phyloP scores from a whole-genome alignment of 2,329 filamentous ascomycete genomes.

The Exophiala dermatitidis region DNA sequence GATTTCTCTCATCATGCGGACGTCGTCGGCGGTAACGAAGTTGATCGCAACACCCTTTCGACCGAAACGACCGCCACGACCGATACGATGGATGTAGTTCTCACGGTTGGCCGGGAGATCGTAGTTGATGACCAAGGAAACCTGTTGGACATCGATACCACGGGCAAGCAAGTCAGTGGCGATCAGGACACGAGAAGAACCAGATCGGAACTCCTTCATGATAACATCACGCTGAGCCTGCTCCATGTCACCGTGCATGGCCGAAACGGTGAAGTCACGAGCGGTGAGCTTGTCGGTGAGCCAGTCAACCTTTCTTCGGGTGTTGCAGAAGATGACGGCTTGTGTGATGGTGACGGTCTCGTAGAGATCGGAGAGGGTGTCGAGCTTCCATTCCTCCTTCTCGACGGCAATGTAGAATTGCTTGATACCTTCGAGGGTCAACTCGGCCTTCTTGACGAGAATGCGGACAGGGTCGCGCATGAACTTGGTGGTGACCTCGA shows the following conservation, averaged over 20 bases:
- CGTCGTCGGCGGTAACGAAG: slow-evolving; percentile 98
- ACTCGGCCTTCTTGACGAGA: slow-evolving; percentile 98
- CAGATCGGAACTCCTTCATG: slow-evolving; percentile 99
- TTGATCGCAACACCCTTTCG: slow-evolving; percentile 99
- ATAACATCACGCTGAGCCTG: slow-evolving; percentile 96
- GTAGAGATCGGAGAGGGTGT: slow-evolving; percentile 97
- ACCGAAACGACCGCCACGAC: slow-evolving; percentile 98
- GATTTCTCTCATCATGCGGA: slow-evolving; percentile 99
- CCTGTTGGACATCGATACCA: slow-evolving; percentile 99
- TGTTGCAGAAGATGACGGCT: slow-evolving; percentile 99
- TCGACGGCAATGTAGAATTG: slow-evolving; percentile 99
- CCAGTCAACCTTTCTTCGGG: slow-evolving; percentile 99
- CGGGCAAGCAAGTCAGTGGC: slow-evolving; percentile 95
- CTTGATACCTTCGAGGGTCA: slow-evolving; percentile 99
- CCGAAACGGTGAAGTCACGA: slow-evolving; percentile 97
- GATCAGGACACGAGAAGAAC: slow-evolving; percentile 96
- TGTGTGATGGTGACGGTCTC: slow-evolving; percentile 99
- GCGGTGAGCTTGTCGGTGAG: slow-evolving; percentile 98
- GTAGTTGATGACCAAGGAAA: slow-evolving; percentile 99
- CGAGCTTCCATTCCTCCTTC: slow-evolving; percentile 99
- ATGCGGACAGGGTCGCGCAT: slow-evolving; percentile 99
- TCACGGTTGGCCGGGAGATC: slow-evolving; percentile 97
- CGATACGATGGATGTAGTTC: slow-evolving; percentile 99
- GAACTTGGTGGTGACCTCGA: slow-evolving; percentile 99
- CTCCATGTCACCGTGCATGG: slow-evolving; percentile 99